A percentile compares a stretch with the other conserved stretches of the same genome.
Evolutionary conservation across 1,284 basidiomycete species (phyloP).

Genomic region (Microbotryomycetes sp.): DNA sequence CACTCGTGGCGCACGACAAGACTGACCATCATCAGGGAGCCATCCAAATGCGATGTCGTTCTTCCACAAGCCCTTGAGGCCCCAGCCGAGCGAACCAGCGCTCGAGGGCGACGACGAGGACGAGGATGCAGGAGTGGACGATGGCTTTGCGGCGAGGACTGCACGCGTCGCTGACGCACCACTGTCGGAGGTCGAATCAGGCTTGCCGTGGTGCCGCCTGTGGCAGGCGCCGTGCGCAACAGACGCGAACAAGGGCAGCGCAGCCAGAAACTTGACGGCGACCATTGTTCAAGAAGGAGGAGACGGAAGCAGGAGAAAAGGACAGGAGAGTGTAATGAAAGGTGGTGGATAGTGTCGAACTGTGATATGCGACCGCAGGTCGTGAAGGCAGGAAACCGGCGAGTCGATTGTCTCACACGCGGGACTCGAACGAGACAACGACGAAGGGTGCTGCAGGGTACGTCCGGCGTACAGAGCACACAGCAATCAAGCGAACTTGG

Average conservation of each 20-base stretch:
- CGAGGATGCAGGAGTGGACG: constrained; percentile 1
- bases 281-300: not conserved
- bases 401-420: not conserved
- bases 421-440: not conserved
- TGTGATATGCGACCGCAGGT: not conserved
- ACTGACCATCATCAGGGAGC: constrained; percentile 34
- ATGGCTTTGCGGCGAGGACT: not conserved
- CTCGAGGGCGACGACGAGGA: constrained; percentile 2
- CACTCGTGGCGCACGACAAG: not conserved
- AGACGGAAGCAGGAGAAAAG: not conserved
- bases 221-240: constrained; percentile 15
- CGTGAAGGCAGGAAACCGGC: not conserved
- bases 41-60: constrained; percentile 34
- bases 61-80: constrained; percentile 28
- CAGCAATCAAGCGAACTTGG: not conserved
- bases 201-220: constrained; percentile 15
- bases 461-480: not conserved
- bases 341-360: not conserved
- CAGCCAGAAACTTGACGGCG: not conserved
- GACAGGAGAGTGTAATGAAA: not conserved
- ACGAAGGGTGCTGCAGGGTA: not conserved
- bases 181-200: not conserved
- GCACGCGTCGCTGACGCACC: constrained; percentile 1
- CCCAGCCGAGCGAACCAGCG: constrained; percentile 5
- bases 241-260: constrained; percentile 5